A percentile compares a stretch with the other conserved stretches of the same genome.
phyloP scores from a whole-genome alignment of 1,139 yeast species.

The Scheffersomyces stambukii region DNA sequence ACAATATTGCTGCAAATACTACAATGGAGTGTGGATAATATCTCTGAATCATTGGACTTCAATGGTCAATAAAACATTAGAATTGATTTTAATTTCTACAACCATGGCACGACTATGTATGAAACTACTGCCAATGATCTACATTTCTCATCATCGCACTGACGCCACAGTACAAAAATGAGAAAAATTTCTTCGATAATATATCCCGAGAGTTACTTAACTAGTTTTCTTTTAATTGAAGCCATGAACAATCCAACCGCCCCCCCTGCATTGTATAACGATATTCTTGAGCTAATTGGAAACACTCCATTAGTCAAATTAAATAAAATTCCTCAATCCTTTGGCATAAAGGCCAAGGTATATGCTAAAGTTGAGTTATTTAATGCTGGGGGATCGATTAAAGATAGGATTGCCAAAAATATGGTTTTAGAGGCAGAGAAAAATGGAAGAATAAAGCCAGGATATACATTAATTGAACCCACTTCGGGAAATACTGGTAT shows the following conservation, averaged over 20 bases:
- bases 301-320: slow-evolving; percentile 77
- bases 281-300: slow-evolving; percentile 65
- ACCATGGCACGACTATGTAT: too few species aligned
- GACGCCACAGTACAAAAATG: too few species aligned
- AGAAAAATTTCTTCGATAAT: too few species aligned
- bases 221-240: too few species aligned
- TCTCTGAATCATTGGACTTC: too few species aligned
- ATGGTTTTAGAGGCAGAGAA: slow-evolving; percentile 84
- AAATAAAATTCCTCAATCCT: slow-evolving; percentile 72
- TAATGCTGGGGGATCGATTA: slow-evolving; percentile 70
- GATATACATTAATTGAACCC: slow-evolving; percentile 83
- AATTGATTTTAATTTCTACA: too few species aligned
- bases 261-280: slow-evolving; percentile 34
- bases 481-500: slow-evolving; percentile 90
- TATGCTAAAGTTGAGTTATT: slow-evolving; percentile 62
- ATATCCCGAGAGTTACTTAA: too few species aligned
- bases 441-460: slow-evolving; percentile 76
- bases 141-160: too few species aligned
- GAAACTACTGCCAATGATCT: too few species aligned
- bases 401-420: slow-evolving; percentile 61
- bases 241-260: slow-evolving; percentile 8
- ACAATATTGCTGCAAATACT: too few species aligned
- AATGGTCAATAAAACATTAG: too few species aligned
- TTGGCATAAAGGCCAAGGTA: slow-evolving; percentile 63
- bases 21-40: too few species aligned